Conservation (phyloP, 1,284 basidiomycete species). For the Somion occarium region DNA sequence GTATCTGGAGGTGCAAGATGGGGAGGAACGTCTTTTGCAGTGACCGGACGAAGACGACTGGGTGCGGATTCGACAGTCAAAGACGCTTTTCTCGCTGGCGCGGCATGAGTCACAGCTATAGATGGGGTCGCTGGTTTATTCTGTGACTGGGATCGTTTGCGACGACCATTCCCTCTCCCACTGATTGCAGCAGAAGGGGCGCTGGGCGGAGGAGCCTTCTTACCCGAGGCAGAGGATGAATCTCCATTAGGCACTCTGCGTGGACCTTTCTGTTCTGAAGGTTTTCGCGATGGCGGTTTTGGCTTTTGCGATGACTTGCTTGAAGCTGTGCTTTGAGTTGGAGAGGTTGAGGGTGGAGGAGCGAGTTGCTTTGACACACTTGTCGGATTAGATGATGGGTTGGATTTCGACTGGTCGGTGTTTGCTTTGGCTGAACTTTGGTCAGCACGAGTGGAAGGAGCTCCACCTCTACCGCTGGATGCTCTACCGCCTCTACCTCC, state of each 20-base stretch:
- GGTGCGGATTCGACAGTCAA: constrained; percentile 20
- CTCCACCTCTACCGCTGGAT: constrained; percentile 24
- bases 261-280: constrained; percentile 20
- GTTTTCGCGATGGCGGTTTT: constrained; percentile 19
- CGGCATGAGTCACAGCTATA: constrained; percentile 2
- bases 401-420: constrained; percentile 10
- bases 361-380: constrained; percentile 31
- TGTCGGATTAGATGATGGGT: constrained; percentile 20
- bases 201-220: constrained; percentile 13
- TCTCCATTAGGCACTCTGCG: constrained; percentile 16
- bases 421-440: constrained; percentile 14
- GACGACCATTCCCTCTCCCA: constrained; percentile 19
- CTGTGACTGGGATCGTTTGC: constrained; percentile 23
- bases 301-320: constrained; percentile 9
- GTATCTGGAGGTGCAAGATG: constrained; percentile 38
- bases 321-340: neutral
- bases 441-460: constrained; percentile 14
- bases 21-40: constrained; percentile 54
- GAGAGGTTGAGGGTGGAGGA: constrained; percentile 14
- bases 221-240: constrained; percentile 11
- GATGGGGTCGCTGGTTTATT: constrained; percentile 12
- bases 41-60: constrained; percentile 13
- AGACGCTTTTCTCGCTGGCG: constrained; percentile 19
- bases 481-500: constrained; percentile 33
- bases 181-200: constrained; percentile 16